Base-by-base conservation (phyloP, 2,329 filamentous ascomycete genomes). In the Teratosphaeria pseudoeucalypti region DNA sequence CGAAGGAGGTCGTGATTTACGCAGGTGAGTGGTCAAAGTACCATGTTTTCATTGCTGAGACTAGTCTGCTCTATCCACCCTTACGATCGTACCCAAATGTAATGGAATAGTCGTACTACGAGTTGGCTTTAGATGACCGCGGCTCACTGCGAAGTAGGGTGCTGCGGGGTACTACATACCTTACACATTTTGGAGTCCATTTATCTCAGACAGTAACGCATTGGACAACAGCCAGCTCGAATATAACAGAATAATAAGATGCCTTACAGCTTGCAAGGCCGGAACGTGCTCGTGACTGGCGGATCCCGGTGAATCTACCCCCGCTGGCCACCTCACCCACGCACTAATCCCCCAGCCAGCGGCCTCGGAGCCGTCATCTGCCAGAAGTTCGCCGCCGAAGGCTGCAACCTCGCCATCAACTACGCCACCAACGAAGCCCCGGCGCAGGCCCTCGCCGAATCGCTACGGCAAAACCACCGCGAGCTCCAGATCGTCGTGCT, bases 331-430 rank as follows among this genome's bases (percentile, higher is more conserved):
- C 55, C 23, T 54, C 62, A 59, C 29, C n/a, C 55, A 58, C 29
- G 34, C 37, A 43, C 27, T 58, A 26, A 63, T 53, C 26, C 14
- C 14, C 23, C 27, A 77, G 79, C 23, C 59, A 84, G 88, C 64
- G 89, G 89, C 2, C 81, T 92, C 34, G 89, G 89, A 39, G 88
- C 87, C 52, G 78, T 85, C 3, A 79, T 89, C 2, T 82, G 81
- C 47, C 80, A 82, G 58, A 82, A 85, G 34, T 89, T 92, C 66
- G 88, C 88, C 9, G 75, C 79, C 26, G 79, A 86, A 66, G 87
- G 87, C 54, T 83, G 82, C 69, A 85, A 88, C 60, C 77, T 92
- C 10, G 83, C 84, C 9, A 81, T 94, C 70, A 92, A 92, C 75
- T 92, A 90, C 73, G 78, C 81, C 72, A 82, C 79, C 62, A 85